phyloP scores from a whole-genome alignment of 2,329 filamentous ascomycete genomes.

The Talaromyces sp. region DNA sequence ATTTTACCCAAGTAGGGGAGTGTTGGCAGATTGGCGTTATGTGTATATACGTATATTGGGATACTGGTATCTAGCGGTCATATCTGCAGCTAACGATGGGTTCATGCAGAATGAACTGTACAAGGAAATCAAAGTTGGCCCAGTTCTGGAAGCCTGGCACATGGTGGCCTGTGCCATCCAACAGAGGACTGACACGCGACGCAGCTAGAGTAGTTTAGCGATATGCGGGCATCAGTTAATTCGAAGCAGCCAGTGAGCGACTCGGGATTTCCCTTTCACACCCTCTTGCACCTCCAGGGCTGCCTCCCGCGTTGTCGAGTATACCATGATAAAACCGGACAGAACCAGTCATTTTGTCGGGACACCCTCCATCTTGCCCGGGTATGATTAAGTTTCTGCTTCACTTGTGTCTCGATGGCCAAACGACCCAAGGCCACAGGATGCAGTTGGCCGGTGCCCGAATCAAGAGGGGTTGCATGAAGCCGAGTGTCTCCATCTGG shows the following conservation, averaged over 20 bases:
- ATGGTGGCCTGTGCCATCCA: constrained; percentile 23
- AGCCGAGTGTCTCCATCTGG: constrained; percentile 23
- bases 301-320: too few species aligned
- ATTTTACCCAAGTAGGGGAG: constrained; percentile 5
- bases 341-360: background rate
- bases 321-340: background rate
- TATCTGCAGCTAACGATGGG: constrained; percentile 15
- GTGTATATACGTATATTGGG: too few species aligned
- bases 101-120: constrained; percentile 28
- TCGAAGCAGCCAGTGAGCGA: background rate
- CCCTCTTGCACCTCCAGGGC: too few species aligned
- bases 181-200: constrained; percentile 20
- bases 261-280: background rate
- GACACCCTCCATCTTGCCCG: background rate
- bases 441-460: constrained; percentile 23
- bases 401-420: background rate
- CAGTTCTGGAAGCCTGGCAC: constrained; percentile 27
- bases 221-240: background rate
- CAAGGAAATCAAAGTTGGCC: constrained; percentile 7
- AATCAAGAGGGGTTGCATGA: constrained; percentile 15
- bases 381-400: background rate
- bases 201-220: background rate
- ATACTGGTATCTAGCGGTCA: background rate
- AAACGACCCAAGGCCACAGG: constrained; percentile 5
- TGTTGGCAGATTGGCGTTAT: background rate